Evolutionary conservation across 2,329 filamentous ascomycete genomes (phyloP), one percentile per base, ranked within the genome.

Genomic region (Cucurbitaria berberidis): DNA sequence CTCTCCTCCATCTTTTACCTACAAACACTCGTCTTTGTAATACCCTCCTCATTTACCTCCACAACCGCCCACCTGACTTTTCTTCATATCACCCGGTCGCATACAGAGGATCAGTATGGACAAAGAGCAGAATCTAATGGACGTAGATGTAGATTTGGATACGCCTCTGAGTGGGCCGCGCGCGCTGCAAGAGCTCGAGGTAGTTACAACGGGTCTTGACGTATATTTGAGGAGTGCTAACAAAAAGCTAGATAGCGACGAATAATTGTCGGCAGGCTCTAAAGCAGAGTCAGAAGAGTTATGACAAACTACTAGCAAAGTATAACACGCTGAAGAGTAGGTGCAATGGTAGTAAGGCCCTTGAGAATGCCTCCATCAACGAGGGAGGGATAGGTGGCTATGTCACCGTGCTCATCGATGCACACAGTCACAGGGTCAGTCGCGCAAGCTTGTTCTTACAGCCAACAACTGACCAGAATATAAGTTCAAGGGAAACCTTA

Each of bases 381-480:
- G 10, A 30, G 7, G 26, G 16, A 15, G 24, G 1, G 18, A 22
- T 29, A 19, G 41, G 34, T 11, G 15, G 27, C 6, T 44, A 44
- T 34, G 41, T 44, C 7, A 15, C 34, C 19, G 41, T 34, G 29
- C 41, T 44, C 16, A 32, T 34, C 21, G 41, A 44, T 34, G 41
- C 41, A 32, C 41, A 44, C n/a, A 44, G 41, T 22, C 41, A 44
- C 19, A 34, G 19, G 41, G 41, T 44, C 6, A 21, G 41, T 32
- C 27, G 3, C 13, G 18, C 9, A 5, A 13, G 15, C 21, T 11
- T 22, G 19, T 15, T 21, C 19, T n/a, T 21, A 22, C 6, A 3
- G 8, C 10, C 9, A 21, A n/a, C 11, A 24, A 11, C 7, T 36
- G 19, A 27, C 19, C 5, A n/a, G 21, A 16, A 9, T 24, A 9